Evolutionary conservation across 768 basidiomycete species (phyloP), one percentile per base, ranked within the genome.

Genomic region (Boletales sp.): DNA sequence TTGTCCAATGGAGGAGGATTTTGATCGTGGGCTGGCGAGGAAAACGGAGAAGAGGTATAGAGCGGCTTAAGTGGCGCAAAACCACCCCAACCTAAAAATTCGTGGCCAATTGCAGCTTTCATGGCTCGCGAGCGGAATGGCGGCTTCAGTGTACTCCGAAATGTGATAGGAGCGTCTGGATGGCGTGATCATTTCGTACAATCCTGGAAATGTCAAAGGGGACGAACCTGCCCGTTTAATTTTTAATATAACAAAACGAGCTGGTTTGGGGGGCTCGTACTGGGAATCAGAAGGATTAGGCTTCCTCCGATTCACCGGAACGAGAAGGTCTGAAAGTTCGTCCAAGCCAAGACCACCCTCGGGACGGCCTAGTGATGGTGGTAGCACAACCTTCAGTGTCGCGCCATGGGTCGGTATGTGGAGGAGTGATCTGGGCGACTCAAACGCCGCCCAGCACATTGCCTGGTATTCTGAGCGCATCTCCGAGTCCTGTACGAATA

Each of bases 381-480:
- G 69, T 4, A 68, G 61, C 4, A 46, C 50, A n/a, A 74, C 62
- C 18, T 63, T 60, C 17, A 74, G 46, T 11, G 55, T 61, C 19
- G 52, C 64, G 8, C 72, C 70, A n/a, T 48, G 46, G 13, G 48
- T 37, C 35, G 70, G 61, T 19, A 82, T 58, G 7, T 66, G 67
- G 35, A 68, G 49, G 30, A 72, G 58, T 0, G 79, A 75, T 17
- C 66, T 66, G 4, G 74, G 67, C 30, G 78, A 71, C 25, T 67
- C 66, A 55, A 85, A 84, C 4, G 72, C 65, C 0, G 77, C 70
- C 57, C 69, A 71, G 17, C 78, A 66, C 17, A 71, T 59, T 25
- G 65, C 60, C 55, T 75, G 73, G 59, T 81, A 82, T 18, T 61
- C 63, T 2, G 70, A 67, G 5, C 63, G 63, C 36, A 74, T 60